Evolutionary conservation across 2,329 filamentous ascomycete species (phyloP).

Genomic region (Penicillium digitatum): DNA sequence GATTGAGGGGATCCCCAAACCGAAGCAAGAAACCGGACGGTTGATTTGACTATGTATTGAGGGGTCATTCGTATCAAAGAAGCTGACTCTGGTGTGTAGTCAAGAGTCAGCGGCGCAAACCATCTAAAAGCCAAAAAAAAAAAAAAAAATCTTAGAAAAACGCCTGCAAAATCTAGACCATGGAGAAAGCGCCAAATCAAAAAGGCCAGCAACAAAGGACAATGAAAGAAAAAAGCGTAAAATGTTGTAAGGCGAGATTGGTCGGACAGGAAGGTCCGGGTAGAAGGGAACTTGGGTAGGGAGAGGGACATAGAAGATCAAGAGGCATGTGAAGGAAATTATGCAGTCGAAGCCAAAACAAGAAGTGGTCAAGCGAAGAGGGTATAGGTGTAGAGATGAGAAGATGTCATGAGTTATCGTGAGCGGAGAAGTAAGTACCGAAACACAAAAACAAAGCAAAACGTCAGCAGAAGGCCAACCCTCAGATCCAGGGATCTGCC

Average conservation of each 20-base stretch:
- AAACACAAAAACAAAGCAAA: background rate
- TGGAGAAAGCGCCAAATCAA: background rate
- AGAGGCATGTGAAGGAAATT: background rate
- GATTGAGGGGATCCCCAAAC: no score
- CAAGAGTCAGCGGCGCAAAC: background rate
- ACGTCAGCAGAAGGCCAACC: background rate
- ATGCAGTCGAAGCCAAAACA: background rate
- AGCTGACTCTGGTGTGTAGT: background rate
- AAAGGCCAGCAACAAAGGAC: no score
- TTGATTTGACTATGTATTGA: no score
- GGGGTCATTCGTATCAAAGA: background rate
- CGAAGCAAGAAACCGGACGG: no score
- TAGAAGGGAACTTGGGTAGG: background rate
- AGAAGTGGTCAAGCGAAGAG: background rate
- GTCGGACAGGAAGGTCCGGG: background rate
- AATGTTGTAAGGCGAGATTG: background rate
- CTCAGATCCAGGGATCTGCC: conserved; percentile 32
- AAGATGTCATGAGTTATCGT: conserved; percentile 5
- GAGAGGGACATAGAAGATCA: background rate
- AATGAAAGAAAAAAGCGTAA: background rate
- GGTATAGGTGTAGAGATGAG: conserved; percentile 2
- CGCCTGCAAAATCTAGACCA: background rate
- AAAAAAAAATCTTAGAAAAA: background rate
- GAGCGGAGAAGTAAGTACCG: background rate
- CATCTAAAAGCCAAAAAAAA: background rate